phyloP scores from a whole-genome alignment of 257 asterid species.

The Gentiana straminea region DNA sequence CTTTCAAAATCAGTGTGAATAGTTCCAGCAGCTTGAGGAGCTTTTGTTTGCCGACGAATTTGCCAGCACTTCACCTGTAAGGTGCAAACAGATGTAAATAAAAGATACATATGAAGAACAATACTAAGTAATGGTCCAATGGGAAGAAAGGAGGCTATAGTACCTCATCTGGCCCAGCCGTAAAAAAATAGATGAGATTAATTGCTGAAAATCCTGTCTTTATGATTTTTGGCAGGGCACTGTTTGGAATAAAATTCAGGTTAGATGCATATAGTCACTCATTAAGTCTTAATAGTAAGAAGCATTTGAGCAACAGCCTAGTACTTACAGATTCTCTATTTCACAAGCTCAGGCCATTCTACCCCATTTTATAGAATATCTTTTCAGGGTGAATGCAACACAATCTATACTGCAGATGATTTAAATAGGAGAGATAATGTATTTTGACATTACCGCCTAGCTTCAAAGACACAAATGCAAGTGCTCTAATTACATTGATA shows the following conservation, averaged over 20 bases:
- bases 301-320: not conserved
- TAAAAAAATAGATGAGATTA: conserved; percentile 93
- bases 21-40: conserved; percentile 99
- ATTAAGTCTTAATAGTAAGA: not conserved
- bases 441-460: too few relatives aligned
- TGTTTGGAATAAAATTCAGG: conserved; percentile 26
- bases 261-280: not conserved
- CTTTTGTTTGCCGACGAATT: conserved; percentile 76
- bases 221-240: conserved; percentile 87
- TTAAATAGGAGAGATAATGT: too few relatives aligned
- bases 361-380: too few relatives aligned
- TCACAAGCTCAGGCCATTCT: too few relatives aligned
- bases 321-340: not conserved
- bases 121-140: not conserved
- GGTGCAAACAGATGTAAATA: conserved; percentile 3
- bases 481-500: not conserved
- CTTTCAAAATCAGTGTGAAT: conserved; percentile 93
- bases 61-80: conserved; percentile 98
- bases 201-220: conserved; percentile 98
- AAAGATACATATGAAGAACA: not conserved
- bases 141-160: not conserved
- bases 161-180: conserved; percentile 99
- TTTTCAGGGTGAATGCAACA: too few relatives aligned
- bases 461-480: too few relatives aligned
- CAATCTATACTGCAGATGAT: too few relatives aligned